Conservation (phyloP, 805 yeast species). For the Komagataella mondaviorum region DNA sequence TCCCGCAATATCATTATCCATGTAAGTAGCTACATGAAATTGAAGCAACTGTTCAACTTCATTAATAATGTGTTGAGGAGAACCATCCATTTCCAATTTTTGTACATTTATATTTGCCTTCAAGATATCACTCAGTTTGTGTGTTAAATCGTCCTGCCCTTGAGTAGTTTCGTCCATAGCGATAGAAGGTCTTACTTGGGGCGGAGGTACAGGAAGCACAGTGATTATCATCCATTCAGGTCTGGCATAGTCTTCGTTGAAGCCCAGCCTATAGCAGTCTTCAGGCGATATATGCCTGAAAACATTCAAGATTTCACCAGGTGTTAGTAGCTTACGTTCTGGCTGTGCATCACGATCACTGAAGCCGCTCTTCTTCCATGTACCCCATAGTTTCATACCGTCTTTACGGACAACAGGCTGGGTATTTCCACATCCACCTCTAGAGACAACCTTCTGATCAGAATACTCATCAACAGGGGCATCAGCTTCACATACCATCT, state of each 20-base stretch:
- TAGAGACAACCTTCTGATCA: constrained; percentile 20
- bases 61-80: constrained; percentile 95
- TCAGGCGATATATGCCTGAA: constrained; percentile 81
- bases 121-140: constrained; percentile 89
- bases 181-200: constrained; percentile 97
- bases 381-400: constrained; percentile 92
- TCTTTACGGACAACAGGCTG: constrained; percentile 95
- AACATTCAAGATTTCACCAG: constrained; percentile 82
- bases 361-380: constrained; percentile 80
- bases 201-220: constrained; percentile 99
- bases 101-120: constrained; percentile 97
- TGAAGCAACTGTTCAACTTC: constrained; percentile 93
- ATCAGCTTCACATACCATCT: constrained; percentile 93
- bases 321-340: constrained; percentile 78
- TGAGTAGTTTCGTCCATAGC: constrained; percentile 97
- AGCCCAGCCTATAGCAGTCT: constrained; percentile 74
- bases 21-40: constrained; percentile 96
- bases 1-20: constrained; percentile 99
- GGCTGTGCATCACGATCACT: constrained; percentile 83
- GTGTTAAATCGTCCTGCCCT: constrained; percentile 98
- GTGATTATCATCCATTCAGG: constrained; percentile 98
- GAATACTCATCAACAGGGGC: constrained; percentile 46
- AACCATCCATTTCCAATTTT: constrained; percentile 94
- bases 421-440: constrained; percentile 97
- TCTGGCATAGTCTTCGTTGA: constrained; percentile 91